phyloP scores from a whole-genome alignment of 2,329 filamentous ascomycete species.

The Colletotrichum sp. region DNA sequence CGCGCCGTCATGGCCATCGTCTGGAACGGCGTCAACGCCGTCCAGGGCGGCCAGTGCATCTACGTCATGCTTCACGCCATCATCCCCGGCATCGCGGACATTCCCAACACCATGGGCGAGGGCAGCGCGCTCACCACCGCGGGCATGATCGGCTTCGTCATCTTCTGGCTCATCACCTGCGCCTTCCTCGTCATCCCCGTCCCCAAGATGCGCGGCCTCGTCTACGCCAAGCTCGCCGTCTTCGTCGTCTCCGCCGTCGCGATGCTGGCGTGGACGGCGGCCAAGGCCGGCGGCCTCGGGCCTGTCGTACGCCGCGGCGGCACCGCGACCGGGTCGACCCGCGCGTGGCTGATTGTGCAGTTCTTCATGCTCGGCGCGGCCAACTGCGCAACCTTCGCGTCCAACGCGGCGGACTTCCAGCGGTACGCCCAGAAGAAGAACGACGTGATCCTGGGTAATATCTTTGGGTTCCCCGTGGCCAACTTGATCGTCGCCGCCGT shows the following conservation, averaged over 20 bases:
- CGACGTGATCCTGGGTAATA: conserved; percentile 44
- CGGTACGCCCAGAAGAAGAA: conserved; percentile 43
- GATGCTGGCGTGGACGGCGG: conserved; percentile 62
- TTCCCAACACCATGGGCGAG: conserved; percentile 42
- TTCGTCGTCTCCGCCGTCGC: conserved; percentile 40
- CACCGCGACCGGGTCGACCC: conserved; percentile 48
- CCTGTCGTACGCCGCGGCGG: conserved; percentile 67
- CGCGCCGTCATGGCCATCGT: conserved; percentile 49
- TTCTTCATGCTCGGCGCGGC: conserved; percentile 40
- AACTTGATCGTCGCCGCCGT: conserved; percentile 41
- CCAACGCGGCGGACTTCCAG: conserved; percentile 47
- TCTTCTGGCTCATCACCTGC: conserved; percentile 45
- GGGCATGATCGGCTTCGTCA: conserved; percentile 44
- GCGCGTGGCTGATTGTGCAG: conserved; percentile 39
- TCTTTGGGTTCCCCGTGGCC: conserved; percentile 43
- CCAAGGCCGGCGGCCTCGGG: conserved; percentile 75
- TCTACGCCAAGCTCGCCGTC: conserved; percentile 33
- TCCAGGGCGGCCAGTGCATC: conserved; percentile 36
- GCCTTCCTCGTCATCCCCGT: conserved; percentile 40
- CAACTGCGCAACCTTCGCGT: conserved; percentile 40
- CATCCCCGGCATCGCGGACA: conserved; percentile 41
- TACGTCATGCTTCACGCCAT: conserved; percentile 43
- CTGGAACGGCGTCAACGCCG: conserved; percentile 47
- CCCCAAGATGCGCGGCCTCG: conserved; percentile 22
- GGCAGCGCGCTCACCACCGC: conserved; percentile 43